Conservation (phyloP, 306 rosid species). For the Cucumis melo region DNA sequence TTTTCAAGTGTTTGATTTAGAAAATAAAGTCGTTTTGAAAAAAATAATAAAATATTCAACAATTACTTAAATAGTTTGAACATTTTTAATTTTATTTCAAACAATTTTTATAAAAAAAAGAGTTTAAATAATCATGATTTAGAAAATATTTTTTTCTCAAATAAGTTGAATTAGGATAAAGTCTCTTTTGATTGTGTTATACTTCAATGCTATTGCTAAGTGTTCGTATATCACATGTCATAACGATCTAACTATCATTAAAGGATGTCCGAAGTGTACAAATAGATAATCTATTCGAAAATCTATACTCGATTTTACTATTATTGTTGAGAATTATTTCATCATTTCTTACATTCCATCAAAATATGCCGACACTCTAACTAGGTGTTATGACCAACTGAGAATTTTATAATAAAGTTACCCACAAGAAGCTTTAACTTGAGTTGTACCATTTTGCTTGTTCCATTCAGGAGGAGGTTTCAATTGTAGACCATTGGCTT, state of each 20-base stretch:
- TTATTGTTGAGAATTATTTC: not conserved
- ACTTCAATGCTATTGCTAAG: not conserved
- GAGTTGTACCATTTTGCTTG: not conserved
- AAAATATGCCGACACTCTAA: not conserved
- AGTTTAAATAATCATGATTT: too few relatives aligned
- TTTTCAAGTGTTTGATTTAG: too few relatives aligned
- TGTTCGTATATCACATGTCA: not conserved
- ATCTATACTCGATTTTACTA: too few relatives aligned
- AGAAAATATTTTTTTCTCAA: too few relatives aligned
- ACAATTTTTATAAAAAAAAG: too few relatives aligned
- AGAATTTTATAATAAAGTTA: not conserved
- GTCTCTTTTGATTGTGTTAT: not conserved
- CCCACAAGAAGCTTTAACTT: not conserved
- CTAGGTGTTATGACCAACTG: not conserved
- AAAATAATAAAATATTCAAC: too few relatives aligned
- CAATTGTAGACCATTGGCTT: slow-evolving; percentile 74
- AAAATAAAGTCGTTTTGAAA: too few relatives aligned
- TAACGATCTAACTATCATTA: too few relatives aligned
- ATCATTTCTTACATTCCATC: not conserved
- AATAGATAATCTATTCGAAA: not conserved
- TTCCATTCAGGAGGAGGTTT: slow-evolving; percentile 56
- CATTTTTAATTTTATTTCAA: too few relatives aligned
- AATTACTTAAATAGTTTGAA: too few relatives aligned
- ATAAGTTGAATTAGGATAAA: too few relatives aligned
- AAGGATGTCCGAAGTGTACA: not conserved